Base-by-base conservation (phyloP, 345 rosid species). In the Iberis pinnata region DNA sequence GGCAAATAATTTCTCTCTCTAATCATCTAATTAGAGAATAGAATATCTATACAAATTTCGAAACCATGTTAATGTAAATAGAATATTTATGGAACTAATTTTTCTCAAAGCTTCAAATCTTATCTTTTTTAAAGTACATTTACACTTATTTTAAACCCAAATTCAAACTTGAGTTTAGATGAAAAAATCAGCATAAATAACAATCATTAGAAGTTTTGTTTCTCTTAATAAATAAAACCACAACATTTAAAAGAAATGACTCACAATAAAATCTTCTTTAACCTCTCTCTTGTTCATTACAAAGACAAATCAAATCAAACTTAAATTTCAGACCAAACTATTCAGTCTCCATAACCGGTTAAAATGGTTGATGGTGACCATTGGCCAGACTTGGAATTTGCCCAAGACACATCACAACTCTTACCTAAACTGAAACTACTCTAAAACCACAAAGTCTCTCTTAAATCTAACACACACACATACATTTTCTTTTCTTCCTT, bases 301-400 rank as follows among this genome's bases (percentile, higher is more conserved):
- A 69, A 59, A 49, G 18, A 41, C 68, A 53, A 58, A 47, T 77
- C 70, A 72, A 38, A 42, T 6, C 43, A 18, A 16, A 65, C 47
- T 27, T 40, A 45, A 60, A n/a, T n/a, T 41, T 54, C 48, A 60
- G 8, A 55, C 60, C 53, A 7, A 57, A 44, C 41, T 14, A 20
- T 12, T 61, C 69, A 43, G 48, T 54, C 63, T 39, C 60, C 70
- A 43, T 33, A 37, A 45, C 76, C 78, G 69, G 46, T 51, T 67
- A 53, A 64, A 78, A 80, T 63, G 78, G 76, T 62, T 64, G 50
- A 47, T 71, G 65, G 16, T 71, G 57, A 67, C 46, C 52, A 57
- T 53, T 36, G 41, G 57, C 8, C 22, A 40, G 61, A 18, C 47
- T 47, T 57, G 58, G 61, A 60, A 53, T 67, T n/a, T 67, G 62